Evolutionary conservation across 2,329 filamentous ascomycete species (phyloP).

Genomic region (Curvularia sp.): DNA sequence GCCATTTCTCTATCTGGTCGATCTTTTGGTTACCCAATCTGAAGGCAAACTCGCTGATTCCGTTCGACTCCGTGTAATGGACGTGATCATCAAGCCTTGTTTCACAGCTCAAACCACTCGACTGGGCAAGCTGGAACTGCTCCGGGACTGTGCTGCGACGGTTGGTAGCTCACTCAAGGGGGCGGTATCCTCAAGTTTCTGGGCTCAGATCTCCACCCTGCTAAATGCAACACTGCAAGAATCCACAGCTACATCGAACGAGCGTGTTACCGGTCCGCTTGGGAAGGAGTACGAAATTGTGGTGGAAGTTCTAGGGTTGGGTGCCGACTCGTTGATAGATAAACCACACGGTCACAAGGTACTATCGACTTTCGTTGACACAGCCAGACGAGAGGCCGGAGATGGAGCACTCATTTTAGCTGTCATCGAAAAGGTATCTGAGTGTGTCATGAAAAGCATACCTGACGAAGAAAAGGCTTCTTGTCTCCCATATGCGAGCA

Average conservation of each 20-base stretch:
- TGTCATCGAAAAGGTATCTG: conserved; percentile 75
- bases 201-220: conserved; percentile 35
- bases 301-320: conserved; percentile 71
- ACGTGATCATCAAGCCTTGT: conserved; percentile 65
- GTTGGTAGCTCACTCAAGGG: conserved; percentile 30
- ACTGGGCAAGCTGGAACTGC: conserved; percentile 48
- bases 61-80: conserved; percentile 49
- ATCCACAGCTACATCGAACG: conserved; percentile 29
- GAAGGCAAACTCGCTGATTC: conserved; percentile 51
- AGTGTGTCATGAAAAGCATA: conserved; percentile 31
- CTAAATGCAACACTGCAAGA: conserved; percentile 36
- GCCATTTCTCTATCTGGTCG: conserved; percentile 71
- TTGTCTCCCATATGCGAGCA: conserved; percentile 41
- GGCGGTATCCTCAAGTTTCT: conserved; percentile 37
- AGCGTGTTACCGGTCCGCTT: conserved; percentile 52
- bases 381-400: conserved; percentile 68
- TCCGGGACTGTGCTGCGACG: conserved; percentile 45
- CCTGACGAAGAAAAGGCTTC: conserved; percentile 29
- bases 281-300: conserved; percentile 75
- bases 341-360: conserved; percentile 50
- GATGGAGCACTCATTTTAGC: conserved; percentile 71
- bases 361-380: conserved; percentile 63
- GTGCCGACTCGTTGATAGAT: conserved; percentile 50
- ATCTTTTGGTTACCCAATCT: conserved; percentile 61
- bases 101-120: conserved; percentile 54